Base-by-base conservation (phyloP, 352 stramenopile genomes). In the Globisporangium canariense region DNA sequence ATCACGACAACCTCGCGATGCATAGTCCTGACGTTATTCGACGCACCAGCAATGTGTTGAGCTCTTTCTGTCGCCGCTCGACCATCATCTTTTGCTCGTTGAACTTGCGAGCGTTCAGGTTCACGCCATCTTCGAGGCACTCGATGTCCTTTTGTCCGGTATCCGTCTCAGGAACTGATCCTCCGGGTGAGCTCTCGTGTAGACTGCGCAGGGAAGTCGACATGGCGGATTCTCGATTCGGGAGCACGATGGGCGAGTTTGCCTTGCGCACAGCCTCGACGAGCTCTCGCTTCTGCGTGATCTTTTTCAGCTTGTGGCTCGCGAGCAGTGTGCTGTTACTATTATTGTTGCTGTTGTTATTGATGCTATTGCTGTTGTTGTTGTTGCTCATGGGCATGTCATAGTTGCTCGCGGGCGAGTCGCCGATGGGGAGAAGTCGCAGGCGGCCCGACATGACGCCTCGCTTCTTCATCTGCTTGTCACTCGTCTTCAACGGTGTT, bases 41-140 rank as follows among this genome's bases (percentile, higher is more conserved):
- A 46, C 64, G 8, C 68, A 88, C 80, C 70, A 90, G 64, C 4
- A 94, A 60, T 11, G 55, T 40, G 60, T 83, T 78, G 41, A 94
- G 72, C 53, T 94, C 86, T 13, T 79, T 75, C 41, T 94, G 81
- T 36, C 73, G 77, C 16, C 75, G 66, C 40, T 91, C 84, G 4
- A 78, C 79, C 56, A 81, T 69, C 20, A 89, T 79, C 64, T 90
- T 90, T 46, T 86, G 75, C 41, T 94, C 86, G 43, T 94, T 94
- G 65, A 86, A 94, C 70, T 91, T 91, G 34, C 84, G 69, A 0
- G 79, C 86, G 45, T 89, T 91, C 1, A 71, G 45, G 45, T 90
- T 77, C 13, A 94, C 83, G 20, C 84, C 79, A 61, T 92, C 84
- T 64, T 91, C 82, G 16, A 94, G 58, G 36, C 36, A 75, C 52